Conservation (phyloP, 1,284 basidiomycete species). For the Austropuccinia psidii region DNA sequence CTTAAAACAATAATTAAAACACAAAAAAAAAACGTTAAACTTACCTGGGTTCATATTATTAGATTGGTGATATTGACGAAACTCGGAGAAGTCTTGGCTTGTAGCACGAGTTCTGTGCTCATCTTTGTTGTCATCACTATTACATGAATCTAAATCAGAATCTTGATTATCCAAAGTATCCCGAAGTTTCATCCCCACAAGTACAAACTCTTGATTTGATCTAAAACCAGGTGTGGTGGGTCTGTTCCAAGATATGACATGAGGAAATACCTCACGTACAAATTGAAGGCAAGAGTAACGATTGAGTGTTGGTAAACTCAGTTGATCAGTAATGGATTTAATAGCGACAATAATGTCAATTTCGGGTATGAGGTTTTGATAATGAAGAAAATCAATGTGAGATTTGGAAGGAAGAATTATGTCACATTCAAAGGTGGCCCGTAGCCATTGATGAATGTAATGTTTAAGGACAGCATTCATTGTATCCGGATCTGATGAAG, state of each 20-base stretch:
- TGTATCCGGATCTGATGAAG: background rate
- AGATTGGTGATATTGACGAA: background rate
- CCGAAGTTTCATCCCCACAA: background rate
- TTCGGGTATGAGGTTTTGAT: background rate
- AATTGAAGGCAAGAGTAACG: background rate
- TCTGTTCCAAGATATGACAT: background rate
- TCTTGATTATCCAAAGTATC: too few relatives aligned
- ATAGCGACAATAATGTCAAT: background rate
- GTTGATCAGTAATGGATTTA: constrained; percentile 7
- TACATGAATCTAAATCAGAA: too few relatives aligned
- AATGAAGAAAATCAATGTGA: background rate
- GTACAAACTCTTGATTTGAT: background rate
- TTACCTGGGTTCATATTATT: background rate
- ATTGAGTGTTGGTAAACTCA: background rate
- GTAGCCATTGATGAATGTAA: background rate
- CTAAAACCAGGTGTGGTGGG: background rate
- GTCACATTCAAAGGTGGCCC: background rate
- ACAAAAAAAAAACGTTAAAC: background rate
- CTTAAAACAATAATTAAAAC: background rate
- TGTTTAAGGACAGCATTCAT: background rate
- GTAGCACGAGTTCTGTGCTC: background rate
- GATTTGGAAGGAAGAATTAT: background rate
- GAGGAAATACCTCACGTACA: background rate
- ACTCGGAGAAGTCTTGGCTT: too few relatives aligned
- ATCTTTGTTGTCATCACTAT: too few relatives aligned